Evolutionary conservation across 257 asterid genomes (phyloP), one percentile per base, ranked within the genome.

Genomic region (Solanum chiquidenum): DNA sequence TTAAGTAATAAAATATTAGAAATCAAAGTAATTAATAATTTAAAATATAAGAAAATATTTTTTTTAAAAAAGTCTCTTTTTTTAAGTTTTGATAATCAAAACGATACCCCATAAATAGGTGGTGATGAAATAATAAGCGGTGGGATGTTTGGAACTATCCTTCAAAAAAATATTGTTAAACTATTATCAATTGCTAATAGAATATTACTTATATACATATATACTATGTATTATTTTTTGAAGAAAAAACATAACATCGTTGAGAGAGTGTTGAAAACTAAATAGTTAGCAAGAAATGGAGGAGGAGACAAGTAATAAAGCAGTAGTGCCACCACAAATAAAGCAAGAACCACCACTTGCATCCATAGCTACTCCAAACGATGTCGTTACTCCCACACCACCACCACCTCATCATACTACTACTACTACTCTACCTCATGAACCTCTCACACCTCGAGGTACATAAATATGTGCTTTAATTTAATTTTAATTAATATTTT

Each of bases 281-380:
- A 60, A 60, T 60, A 60, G 2, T 33, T 33, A 33, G 40, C 31
- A 0, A 62, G 71, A 62, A 23, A 62, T 62, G 71, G 71, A 62
- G 44, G 27, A 73, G 27, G 46, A 73, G 27, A 20, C 27, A 33
- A 34, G 16, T 18, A 34, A 18, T 33, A 33, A 33, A 55, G 64
- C n/a, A 55, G 64, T 2, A 18, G n/a, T 55, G 31, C 16, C 83
- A 76, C 60, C 83, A 8, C 37, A 11, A 40, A 25, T 77, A 77
- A 14, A 10, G 7, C 84, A 44, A 79, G 85, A 44, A 4, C 85
- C 85, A 16, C 40, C 85, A 0, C 85, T 79, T 79, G 85, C 85
- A 27, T 44, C 66, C 8, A 0, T 16, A 5, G 3, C 85, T 44
- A 79, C 40, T 44, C 66, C 64, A 2, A 44, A 79, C 27, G 85